Conservation (phyloP, 2,329 filamentous ascomycete species). For the Hawksworthiomyces lignivorus region DNA sequence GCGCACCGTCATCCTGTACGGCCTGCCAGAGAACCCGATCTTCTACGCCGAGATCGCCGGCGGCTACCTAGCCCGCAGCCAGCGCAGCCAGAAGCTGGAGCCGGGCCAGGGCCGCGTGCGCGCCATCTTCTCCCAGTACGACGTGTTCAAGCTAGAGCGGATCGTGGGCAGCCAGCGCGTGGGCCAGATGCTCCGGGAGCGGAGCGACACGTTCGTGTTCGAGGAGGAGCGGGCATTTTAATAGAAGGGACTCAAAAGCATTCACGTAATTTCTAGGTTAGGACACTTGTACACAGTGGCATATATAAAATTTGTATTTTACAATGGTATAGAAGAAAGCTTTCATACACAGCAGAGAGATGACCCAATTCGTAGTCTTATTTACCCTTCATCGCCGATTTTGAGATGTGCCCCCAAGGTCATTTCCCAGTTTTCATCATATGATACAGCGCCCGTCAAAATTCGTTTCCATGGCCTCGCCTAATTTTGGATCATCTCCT, state of each 20-base stretch:
- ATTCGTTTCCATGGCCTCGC: no score
- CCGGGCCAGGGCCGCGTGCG: conserved; percentile 52
- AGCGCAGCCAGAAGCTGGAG: conserved; percentile 46
- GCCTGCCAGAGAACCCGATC: conserved; percentile 75
- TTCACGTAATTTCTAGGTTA: no score
- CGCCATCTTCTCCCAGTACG: conserved; percentile 78
- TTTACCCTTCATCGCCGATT: no score
- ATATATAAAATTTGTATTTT: conserved; percentile 9
- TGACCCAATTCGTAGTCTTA: no score
- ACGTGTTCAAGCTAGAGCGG: conserved; percentile 80
- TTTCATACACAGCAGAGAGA: conserved; percentile 12
- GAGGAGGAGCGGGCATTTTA: conserved; percentile 41
- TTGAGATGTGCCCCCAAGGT: no score
- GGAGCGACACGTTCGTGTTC: conserved; percentile 92
- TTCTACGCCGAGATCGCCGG: conserved; percentile 74
- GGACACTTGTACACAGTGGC: no score
- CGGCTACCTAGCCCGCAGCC: conserved; percentile 55
- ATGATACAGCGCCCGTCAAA: no score
- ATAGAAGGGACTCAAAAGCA: no score
- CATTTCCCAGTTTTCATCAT: no score
- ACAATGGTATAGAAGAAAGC: conserved; percentile 7
- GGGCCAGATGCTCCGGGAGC: conserved; percentile 74
- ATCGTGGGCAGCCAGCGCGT: conserved; percentile 76
- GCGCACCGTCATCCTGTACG: conserved; percentile 73
- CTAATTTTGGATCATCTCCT: no score